Conservation (phyloP, 1,139 yeast species). For the Taphrina betulina region DNA sequence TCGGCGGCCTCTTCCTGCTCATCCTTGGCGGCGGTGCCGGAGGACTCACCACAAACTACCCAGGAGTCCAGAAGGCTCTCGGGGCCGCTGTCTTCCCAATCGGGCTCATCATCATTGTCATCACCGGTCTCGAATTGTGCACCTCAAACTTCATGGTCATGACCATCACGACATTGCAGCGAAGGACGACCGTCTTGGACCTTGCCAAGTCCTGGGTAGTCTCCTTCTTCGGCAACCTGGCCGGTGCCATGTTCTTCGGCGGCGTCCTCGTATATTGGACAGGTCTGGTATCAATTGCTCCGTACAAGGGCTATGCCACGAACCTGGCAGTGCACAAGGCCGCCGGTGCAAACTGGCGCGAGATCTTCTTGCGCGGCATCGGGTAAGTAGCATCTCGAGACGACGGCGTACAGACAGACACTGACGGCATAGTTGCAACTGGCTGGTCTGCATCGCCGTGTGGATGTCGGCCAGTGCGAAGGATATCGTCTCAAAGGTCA, state of each 20-base stretch:
- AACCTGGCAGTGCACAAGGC: constrained; percentile 37
- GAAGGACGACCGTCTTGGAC: constrained; percentile 35
- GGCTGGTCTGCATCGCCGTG: constrained; percentile 69
- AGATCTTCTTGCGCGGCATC: constrained; percentile 48
- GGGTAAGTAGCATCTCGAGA: constrained; percentile 7
- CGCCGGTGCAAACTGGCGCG: constrained; percentile 34
- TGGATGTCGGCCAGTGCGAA: constrained; percentile 74
- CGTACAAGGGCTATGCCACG: constrained; percentile 36
- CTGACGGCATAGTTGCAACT: constrained; percentile 58
- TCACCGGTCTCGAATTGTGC: constrained; percentile 38
- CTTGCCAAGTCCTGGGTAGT: constrained; percentile 31
- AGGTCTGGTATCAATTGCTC: constrained; percentile 35
- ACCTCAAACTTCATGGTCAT: constrained; percentile 38
- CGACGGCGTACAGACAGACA: not conserved
- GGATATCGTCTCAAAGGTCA: constrained; percentile 72
- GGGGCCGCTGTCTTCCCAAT: constrained; percentile 39
- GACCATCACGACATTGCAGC: constrained; percentile 36
- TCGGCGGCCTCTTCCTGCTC: constrained; percentile 72
- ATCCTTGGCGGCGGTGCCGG: constrained; percentile 56
- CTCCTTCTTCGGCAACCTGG: constrained; percentile 37
- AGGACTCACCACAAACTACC: constrained; percentile 48
- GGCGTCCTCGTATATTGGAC: constrained; percentile 37
- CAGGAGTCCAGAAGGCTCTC: constrained; percentile 52
- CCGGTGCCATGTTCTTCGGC: constrained; percentile 38
- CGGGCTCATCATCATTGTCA: constrained; percentile 37